phyloP scores from a whole-genome alignment of 2,329 filamentous ascomycete genomes.

The Hymenoscyphus fraxineus region DNA sequence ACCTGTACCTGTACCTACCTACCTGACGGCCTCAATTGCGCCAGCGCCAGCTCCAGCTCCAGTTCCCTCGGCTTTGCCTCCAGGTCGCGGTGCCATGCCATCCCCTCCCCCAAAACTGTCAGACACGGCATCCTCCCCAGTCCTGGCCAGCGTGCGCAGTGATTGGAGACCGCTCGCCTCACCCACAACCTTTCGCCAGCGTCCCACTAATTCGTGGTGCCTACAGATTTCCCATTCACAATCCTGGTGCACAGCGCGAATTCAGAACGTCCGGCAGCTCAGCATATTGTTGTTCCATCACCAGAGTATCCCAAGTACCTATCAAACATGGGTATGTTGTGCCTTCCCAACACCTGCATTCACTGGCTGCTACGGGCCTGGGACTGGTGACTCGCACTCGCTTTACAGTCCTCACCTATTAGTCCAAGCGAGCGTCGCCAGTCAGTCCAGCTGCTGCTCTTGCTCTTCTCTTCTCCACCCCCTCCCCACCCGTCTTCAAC shows the following conservation, averaged over 20 bases:
- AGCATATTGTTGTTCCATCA: constrained; percentile 18
- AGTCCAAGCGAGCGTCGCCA: neutral
- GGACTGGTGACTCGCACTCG: neutral
- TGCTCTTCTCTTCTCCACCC: constrained; percentile 9
- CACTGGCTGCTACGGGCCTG: neutral
- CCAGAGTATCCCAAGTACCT: constrained; percentile 11
- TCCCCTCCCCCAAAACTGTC: constrained; percentile 1
- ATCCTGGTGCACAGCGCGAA: constrained; percentile 17
- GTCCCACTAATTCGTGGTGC: constrained; percentile 19
- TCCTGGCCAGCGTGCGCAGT: neutral
- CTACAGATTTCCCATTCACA: constrained; percentile 17
- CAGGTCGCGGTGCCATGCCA: neutral
- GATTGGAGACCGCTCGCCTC: constrained; percentile 4
- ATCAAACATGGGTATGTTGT: constrained; percentile 19
- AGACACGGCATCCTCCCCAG: constrained; percentile 2
- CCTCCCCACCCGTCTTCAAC: constrained; percentile 6
- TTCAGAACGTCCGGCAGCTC: constrained; percentile 17
- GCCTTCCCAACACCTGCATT: constrained; percentile 15
- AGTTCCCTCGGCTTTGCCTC: neutral
- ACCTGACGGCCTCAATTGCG: neutral
- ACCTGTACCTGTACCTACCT: neutral
- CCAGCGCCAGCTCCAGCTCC: neutral
- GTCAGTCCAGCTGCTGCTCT: neutral
- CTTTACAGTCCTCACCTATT: neutral
- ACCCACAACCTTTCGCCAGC: constrained; percentile 11